Evolutionary conservation across 2,329 filamentous ascomycete species (phyloP).

Genomic region (Diaporthe helianthi): DNA sequence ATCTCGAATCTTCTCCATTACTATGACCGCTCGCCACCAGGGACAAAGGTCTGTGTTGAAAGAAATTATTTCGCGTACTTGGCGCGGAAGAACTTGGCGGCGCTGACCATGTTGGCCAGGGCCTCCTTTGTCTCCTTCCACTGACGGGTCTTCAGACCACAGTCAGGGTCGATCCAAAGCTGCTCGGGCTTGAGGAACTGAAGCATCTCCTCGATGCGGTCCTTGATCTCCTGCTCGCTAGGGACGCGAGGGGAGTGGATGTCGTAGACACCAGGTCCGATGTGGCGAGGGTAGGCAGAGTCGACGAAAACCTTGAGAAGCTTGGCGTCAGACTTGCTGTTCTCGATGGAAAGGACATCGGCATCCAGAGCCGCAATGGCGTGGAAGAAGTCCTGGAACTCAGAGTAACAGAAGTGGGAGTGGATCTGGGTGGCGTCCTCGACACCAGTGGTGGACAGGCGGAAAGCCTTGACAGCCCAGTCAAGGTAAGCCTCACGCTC

Average conservation of each 20-base stretch:
- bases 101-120: constrained; percentile 95
- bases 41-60: constrained; percentile 37
- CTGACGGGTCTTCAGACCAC: constrained; percentile 98
- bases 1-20: constrained; percentile 30
- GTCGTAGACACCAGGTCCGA: constrained; percentile 98
- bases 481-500: constrained; percentile 96
- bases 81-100: constrained; percentile 93
- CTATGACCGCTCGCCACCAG: constrained; percentile 42
- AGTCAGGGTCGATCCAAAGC: constrained; percentile 99
- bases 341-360: constrained; percentile 98
- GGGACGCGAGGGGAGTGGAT: constrained; percentile 99
- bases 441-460: constrained; percentile 90
- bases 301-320: constrained; percentile 98
- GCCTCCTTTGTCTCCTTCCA: constrained; percentile 99
- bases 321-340: constrained; percentile 99
- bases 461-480: constrained; percentile 99
- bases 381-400: constrained; percentile 99
- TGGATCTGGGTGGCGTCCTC: constrained; percentile 98
- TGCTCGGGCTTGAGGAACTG: constrained; percentile 96
- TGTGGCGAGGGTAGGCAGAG: constrained; percentile 96
- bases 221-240: constrained; percentile 97
- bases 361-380: constrained; percentile 97
- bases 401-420: constrained; percentile 99
- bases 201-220: constrained; percentile 97
- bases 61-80: constrained; percentile 75